phyloP scores from a whole-genome alignment of 768 basidiomycete species.

The Mycena rebaudengoi region DNA sequence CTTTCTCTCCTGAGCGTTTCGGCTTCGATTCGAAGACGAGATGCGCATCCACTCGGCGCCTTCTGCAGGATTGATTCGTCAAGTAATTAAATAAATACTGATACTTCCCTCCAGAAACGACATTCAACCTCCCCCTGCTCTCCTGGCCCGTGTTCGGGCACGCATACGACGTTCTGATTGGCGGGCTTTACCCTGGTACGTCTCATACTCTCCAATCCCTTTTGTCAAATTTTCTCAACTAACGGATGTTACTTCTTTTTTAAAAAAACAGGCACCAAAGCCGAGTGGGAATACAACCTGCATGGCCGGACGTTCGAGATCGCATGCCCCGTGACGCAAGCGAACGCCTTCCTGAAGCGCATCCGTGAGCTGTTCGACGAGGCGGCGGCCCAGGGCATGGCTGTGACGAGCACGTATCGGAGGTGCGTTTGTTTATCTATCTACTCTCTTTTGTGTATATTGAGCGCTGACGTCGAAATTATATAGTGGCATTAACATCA shows the following conservation, averaged over 20 bases:
- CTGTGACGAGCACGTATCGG: slow-evolving; percentile 47
- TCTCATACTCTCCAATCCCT: too few species aligned
- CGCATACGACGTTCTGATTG: slow-evolving; percentile 48
- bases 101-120: slow-evolving; percentile 33
- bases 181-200: slow-evolving; percentile 42
- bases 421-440: slow-evolving; percentile 28
- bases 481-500: slow-evolving; percentile 44
- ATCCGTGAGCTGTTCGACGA: slow-evolving; percentile 44
- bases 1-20: neutral
- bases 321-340: slow-evolving; percentile 43
- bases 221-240: too few species aligned
- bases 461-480: neutral
- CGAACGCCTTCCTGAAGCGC: slow-evolving; percentile 39
- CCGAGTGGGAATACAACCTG: slow-evolving; percentile 47
- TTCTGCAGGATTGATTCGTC: too few species aligned
- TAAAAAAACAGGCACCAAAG: too few species aligned
- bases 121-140: slow-evolving; percentile 38
- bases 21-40: too few species aligned
- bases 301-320: slow-evolving; percentile 46
- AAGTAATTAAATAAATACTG: too few species aligned
- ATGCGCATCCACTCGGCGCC: too few species aligned
- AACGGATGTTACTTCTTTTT: too few species aligned
- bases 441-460: neutral
- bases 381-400: slow-evolving; percentile 40
- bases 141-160: slow-evolving; percentile 46